Conservation (phyloP, 2,329 filamentous ascomycete species). For the Thielaviopsis ethacetica region DNA sequence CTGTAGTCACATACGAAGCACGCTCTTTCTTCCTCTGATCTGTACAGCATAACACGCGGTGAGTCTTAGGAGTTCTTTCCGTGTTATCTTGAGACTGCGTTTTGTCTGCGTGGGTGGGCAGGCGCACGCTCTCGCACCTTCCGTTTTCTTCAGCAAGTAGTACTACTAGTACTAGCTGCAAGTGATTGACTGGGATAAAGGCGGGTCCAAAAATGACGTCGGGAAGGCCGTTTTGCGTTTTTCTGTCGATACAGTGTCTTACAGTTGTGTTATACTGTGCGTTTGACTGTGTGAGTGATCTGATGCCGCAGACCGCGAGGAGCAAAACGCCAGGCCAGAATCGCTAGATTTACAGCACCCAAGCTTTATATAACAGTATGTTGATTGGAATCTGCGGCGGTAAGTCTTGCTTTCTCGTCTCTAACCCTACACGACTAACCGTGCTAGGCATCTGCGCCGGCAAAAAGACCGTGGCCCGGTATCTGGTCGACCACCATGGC, state of each 20-base stretch:
- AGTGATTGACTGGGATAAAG: neutral
- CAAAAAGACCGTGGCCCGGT: constrained; percentile 77
- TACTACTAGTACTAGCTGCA: too few relatives aligned
- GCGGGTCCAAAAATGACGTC: too few relatives aligned
- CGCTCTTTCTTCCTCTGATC: too few relatives aligned
- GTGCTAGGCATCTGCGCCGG: constrained; percentile 72
- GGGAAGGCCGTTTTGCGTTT: too few relatives aligned
- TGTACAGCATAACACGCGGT: too few relatives aligned
- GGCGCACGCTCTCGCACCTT: neutral
- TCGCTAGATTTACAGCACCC: constrained; percentile 12
- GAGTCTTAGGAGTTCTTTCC: too few relatives aligned
- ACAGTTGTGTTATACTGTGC: too few relatives aligned
- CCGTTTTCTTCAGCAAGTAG: neutral
- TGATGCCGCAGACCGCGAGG: neutral
- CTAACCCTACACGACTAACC: neutral
- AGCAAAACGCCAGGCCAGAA: too few relatives aligned
- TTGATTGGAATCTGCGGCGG: constrained; percentile 63
- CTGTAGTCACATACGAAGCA: too few relatives aligned
- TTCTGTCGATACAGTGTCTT: too few relatives aligned
- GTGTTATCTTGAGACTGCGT: too few relatives aligned
- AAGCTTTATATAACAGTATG: constrained; percentile 31
- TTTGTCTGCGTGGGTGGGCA: neutral
- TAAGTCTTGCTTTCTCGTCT: constrained; percentile 21
- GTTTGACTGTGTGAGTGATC: neutral
- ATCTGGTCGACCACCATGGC: constrained; percentile 67